phyloP scores from a whole-genome alignment of 257 asterid genomes.

The Penstemon barbatus region DNA sequence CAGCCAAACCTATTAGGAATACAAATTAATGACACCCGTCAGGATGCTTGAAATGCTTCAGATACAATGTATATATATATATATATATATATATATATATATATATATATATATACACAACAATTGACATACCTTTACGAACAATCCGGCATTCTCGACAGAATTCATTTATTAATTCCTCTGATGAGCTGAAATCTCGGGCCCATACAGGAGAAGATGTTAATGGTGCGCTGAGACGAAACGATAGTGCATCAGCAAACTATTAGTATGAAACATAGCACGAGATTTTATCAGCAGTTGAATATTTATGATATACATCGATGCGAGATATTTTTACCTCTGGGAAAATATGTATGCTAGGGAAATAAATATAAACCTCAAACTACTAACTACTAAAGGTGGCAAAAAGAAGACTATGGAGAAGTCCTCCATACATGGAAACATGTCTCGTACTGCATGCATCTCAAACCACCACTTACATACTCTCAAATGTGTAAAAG shows the following conservation, averaged over 20 bases:
- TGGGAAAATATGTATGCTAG: too few species aligned
- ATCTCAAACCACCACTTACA: too few species aligned
- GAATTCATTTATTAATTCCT: constrained; percentile 90
- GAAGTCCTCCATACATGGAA: too few species aligned
- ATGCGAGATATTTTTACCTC: neutral
- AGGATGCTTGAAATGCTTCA: constrained; percentile 25
- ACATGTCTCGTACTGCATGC: too few species aligned
- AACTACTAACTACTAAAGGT: too few species aligned
- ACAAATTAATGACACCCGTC: constrained; percentile 15
- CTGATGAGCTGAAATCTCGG: constrained; percentile 84
- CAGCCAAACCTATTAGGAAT: constrained; percentile 77
- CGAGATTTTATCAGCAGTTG: constrained; percentile 19
- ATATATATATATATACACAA: neutral
- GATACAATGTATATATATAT: neutral
- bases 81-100: neutral
- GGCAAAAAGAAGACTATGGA: too few species aligned
- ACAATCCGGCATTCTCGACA: constrained; percentile 99
- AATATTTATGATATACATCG: neutral
- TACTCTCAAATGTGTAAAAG: too few species aligned
- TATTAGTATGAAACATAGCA: constrained; percentile 15
- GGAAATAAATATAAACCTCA: too few species aligned
- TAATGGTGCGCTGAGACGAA: constrained; percentile 82
- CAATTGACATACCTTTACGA: constrained; percentile 68
- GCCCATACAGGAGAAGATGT: constrained; percentile 95
- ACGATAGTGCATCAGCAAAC: constrained; percentile 26